Base-by-base conservation (phyloP, 192 early-diverging fungal species). In the Coemansia sp. region DNA sequence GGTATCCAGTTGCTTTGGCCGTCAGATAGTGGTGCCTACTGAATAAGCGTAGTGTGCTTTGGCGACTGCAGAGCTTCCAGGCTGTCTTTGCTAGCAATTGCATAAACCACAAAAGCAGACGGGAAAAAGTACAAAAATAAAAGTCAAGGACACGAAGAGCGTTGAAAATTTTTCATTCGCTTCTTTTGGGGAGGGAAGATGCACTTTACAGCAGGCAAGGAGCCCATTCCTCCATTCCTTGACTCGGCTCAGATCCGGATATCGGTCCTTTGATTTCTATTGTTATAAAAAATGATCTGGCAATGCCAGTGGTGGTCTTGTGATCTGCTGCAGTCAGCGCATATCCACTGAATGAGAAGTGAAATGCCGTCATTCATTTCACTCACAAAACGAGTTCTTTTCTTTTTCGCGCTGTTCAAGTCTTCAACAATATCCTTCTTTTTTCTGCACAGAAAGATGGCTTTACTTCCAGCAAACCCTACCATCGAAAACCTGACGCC, bases 401-500 rank as follows among this genome's bases (percentile, higher is more conserved):
- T 6, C 23, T 41, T 41, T 41, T 41, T 41, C 39, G 5, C 12
- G 2, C 16, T 14, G 14, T 46, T 18, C 12, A 41, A 41, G 12
- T 5, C 30, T 41, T 12, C 39, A n/a, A 55, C 35, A 21, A 36
- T 45, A 18, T 49, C 7, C 18, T 60, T 56, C 30, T 30, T 33
- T 23, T 51, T 51, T 51, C 49, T 51, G 7, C 11, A 33, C 9
- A 38, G 18, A 36, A 14, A 24, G 11, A 76, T 67, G 68, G 8
- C 49, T 6, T 64, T 68, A 36, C 69, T 69, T 0, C 65, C 69
- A 9, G 49, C n/a, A 0, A 77, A 72, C 62, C 73, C 77, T 36
- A 59, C 34, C 33, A 61, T 86, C 62, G 80, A 86, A 24, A 76
- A 60, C 5, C 73, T 88, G 20, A 84, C 85, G 15, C 78, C 78